A percentile compares a stretch with the other conserved stretches of the same genome.
These are phyloP conservation scores for Murraya koenigii DNA, from an alignment of 345 rosid genomes.

Conservation along the genomic window DNA sequence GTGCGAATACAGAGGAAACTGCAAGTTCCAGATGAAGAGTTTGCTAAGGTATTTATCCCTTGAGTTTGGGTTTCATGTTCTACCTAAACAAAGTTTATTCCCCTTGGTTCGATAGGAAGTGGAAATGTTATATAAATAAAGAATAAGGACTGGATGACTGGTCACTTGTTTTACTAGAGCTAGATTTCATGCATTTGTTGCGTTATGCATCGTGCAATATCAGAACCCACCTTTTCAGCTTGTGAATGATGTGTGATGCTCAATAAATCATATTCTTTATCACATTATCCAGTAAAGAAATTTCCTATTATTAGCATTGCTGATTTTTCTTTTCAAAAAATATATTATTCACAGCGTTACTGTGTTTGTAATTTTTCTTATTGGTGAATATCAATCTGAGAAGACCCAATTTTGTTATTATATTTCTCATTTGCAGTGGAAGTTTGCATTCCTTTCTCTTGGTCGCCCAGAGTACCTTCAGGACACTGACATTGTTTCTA, in stretches of 20 bases:
- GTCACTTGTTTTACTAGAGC: background rate
- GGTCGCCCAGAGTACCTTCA: conserved; percentile 91
- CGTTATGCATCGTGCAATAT: background rate
- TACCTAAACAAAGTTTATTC: background rate
- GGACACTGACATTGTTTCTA: conserved; percentile 74
- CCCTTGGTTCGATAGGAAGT: background rate
- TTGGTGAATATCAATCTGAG: background rate
- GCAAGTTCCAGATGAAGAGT: conserved; percentile 92
- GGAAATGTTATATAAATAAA: background rate
- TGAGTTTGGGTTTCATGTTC: background rate
- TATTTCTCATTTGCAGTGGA: conserved; percentile 64
- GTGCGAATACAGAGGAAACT: conserved; percentile 83
- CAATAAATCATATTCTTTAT: too few relatives aligned
- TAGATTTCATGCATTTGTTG: background rate
- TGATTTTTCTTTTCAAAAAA: background rate
- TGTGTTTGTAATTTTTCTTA: background rate
- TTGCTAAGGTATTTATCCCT: conserved; percentile 64
- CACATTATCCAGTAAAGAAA: background rate
- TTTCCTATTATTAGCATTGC: background rate
- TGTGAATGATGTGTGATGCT: background rate
- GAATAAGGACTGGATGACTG: background rate
- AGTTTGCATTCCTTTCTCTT: conserved; percentile 79
- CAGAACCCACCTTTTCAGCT: background rate
- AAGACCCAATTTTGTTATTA: background rate
- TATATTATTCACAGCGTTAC: background rate